A percentile compares a stretch with the other conserved stretches of the same genome.
phyloP scores from a whole-genome alignment of 495 filamentous ascomycete genomes.

The Bryoglossum gracile region DNA sequence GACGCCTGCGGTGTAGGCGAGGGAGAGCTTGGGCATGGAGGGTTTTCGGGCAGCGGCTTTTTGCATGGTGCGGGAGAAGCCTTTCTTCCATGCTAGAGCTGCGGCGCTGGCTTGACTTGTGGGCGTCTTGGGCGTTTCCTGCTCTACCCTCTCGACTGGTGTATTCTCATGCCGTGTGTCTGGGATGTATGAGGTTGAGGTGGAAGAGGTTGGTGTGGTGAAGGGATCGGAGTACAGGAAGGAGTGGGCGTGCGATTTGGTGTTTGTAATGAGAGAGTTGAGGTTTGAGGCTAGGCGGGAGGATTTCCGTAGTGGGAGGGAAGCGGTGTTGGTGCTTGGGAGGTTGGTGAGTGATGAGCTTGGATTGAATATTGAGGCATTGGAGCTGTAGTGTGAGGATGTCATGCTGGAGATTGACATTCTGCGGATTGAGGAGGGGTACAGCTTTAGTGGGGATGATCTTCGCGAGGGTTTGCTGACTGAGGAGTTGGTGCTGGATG shows the following conservation, averaged over 20 bases:
- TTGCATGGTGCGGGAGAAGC: constrained; percentile 5
- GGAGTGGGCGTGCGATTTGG: constrained; percentile 8
- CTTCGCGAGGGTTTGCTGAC: constrained; percentile 9
- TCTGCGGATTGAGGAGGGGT: constrained; percentile 9
- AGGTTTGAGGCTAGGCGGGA: constrained; percentile 8
- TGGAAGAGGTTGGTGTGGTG: constrained; percentile 2
- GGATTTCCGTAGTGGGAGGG: constrained; percentile 10
- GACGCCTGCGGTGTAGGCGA: constrained; percentile 5
- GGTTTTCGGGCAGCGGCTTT: constrained; percentile 10
- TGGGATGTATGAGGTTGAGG: constrained; percentile 4
- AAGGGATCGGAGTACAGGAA: constrained; percentile 23
- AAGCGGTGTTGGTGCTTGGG: neutral
- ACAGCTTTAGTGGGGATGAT: constrained; percentile 18
- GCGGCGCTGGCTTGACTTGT: constrained; percentile 12
- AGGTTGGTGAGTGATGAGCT: constrained; percentile 4
- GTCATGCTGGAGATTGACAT: constrained; percentile 12
- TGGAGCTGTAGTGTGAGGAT: constrained; percentile 3
- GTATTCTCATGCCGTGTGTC: neutral
- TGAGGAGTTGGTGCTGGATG: neutral
- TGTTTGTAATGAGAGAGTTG: constrained; percentile 6
- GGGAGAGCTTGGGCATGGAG: constrained; percentile 17
- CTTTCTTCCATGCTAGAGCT: constrained; percentile 14
- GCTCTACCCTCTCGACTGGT: neutral
- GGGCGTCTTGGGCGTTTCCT: constrained; percentile 18
- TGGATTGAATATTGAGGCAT: neutral